Percentiles rank a stretch among this genome's conserved stretches.
Evolutionary conservation across 305 asterid genomes (phyloP).

Genomic region (Salvia sclarea): DNA sequence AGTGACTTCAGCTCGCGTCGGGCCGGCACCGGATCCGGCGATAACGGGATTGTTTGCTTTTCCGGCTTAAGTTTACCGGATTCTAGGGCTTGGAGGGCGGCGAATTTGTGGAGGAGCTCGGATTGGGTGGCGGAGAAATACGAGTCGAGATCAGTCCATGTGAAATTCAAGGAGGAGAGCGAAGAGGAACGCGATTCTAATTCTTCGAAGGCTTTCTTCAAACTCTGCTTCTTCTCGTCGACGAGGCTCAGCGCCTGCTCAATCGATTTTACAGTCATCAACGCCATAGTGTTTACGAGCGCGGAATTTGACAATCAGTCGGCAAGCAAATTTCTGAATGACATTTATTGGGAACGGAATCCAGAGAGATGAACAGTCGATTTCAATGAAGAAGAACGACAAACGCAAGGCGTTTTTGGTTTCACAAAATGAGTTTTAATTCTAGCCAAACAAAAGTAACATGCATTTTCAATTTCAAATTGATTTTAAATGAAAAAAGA

Average conservation of each 20-base stretch:
- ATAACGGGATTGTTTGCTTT: constrained; percentile 19
- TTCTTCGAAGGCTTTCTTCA: constrained; percentile 42
- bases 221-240: constrained; percentile 45
- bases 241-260: constrained; percentile 41
- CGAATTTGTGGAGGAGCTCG: constrained; percentile 42
- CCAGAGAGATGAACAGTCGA: neutral
- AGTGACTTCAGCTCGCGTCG: constrained; percentile 53
- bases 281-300: constrained; percentile 30
- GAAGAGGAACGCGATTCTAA: constrained; percentile 40
- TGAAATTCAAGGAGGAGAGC: constrained; percentile 40
- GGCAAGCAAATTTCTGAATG: neutral
- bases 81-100: constrained; percentile 43
- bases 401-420: neutral
- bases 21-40: constrained; percentile 39
- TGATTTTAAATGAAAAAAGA: no score
- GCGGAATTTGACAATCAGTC: neutral
- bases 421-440: no score
- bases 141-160: constrained; percentile 58
- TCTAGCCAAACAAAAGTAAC: no score
- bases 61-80: constrained; percentile 24
- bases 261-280: constrained; percentile 41
- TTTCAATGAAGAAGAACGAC: neutral
- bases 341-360: neutral
- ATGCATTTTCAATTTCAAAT: no score
- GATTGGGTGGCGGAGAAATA: constrained; percentile 51